Evolutionary conservation across 257 asterid species (phyloP).

Genomic region (Primulina tabacum): DNA sequence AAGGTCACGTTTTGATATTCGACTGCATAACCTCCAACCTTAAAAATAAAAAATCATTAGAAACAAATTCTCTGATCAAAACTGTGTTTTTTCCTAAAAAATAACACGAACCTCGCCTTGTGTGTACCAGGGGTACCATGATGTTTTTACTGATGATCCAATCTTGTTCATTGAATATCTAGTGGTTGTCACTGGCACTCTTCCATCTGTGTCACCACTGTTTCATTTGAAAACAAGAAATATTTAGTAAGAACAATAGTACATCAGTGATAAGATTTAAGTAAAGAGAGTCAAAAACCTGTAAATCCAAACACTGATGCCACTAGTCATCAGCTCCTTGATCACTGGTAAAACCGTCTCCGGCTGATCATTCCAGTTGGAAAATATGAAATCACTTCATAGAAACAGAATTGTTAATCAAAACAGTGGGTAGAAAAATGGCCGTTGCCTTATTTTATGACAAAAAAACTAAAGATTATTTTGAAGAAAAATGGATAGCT

Average conservation of each 20-base stretch:
- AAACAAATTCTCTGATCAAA: not conserved
- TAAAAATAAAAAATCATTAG: not conserved
- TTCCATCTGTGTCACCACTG: slow-evolving; percentile 46
- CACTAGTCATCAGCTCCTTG: slow-evolving; percentile 28
- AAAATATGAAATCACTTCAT: slow-evolving; percentile 1
- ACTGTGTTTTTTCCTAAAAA: not conserved
- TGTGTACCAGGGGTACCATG: slow-evolving; percentile 49
- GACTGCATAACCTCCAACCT: slow-evolving; percentile 40
- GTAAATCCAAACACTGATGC: slow-evolving; percentile 32
- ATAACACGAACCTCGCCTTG: slow-evolving; percentile 30
- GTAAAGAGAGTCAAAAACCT: slow-evolving; percentile 17
- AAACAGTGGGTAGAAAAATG: not conserved
- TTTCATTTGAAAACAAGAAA: not conserved
- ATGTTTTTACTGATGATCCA: slow-evolving; percentile 29
- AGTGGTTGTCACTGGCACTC: slow-evolving; percentile 40
- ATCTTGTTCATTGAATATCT: slow-evolving; percentile 34
- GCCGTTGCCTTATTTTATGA: not conserved
- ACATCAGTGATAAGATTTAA: not conserved
- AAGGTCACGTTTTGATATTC: slow-evolving; percentile 36
- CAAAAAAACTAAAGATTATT: too few relatives aligned
- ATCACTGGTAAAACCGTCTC: slow-evolving; percentile 28
- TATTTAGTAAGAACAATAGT: not conserved
- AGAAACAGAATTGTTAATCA: not conserved
- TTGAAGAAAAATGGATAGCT: not conserved
- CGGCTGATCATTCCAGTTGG: slow-evolving; percentile 28